Evolutionary conservation across 352 stramenopile genomes (phyloP).

Genomic region (Phytophthora capsici): DNA sequence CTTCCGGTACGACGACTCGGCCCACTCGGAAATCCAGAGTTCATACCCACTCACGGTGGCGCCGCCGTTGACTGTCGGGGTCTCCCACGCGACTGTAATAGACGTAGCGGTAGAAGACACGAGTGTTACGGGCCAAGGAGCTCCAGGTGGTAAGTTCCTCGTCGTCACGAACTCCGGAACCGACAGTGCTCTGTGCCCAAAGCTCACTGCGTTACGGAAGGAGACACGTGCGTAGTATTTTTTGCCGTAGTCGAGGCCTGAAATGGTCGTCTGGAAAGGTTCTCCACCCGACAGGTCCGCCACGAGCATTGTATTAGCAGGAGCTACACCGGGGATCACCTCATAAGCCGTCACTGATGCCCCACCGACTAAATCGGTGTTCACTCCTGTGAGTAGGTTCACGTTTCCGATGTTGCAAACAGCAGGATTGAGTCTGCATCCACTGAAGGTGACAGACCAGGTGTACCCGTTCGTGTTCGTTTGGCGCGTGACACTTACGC

Average conservation of each 20-base stretch:
- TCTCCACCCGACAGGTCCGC: conserved; percentile 82
- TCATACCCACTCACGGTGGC: conserved; percentile 94
- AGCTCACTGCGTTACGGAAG: conserved; percentile 91
- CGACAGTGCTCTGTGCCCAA: conserved; percentile 74
- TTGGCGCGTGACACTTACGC: conserved; percentile 66
- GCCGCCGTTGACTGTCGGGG: conserved; percentile 92
- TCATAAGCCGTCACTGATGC: conserved; percentile 54
- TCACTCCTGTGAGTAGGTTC: conserved; percentile 52
- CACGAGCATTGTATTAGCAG: conserved; percentile 53
- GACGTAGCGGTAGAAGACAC: conserved; percentile 89
- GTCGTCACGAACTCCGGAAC: conserved; percentile 83
- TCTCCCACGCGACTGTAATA: conserved; percentile 92
- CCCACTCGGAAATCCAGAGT: conserved; percentile 97
- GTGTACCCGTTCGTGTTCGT: conserved; percentile 78
- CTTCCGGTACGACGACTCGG: conserved; percentile 76
- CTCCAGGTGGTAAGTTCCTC: conserved; percentile 88
- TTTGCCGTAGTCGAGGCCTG: conserved; percentile 80
- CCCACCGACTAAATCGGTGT: conserved; percentile 49
- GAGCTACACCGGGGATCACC: conserved; percentile 59
- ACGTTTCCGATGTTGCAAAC: conserved; percentile 95
- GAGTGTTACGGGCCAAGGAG: conserved; percentile 86
- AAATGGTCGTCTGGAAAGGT: conserved; percentile 72
- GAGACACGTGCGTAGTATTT: conserved; percentile 92
- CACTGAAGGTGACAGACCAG: conserved; percentile 92
- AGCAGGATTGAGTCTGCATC: conserved; percentile 64